Evolutionary conservation across 78 protist genomes (phyloP).

Genomic region (Creolimax fragrantissima): DNA sequence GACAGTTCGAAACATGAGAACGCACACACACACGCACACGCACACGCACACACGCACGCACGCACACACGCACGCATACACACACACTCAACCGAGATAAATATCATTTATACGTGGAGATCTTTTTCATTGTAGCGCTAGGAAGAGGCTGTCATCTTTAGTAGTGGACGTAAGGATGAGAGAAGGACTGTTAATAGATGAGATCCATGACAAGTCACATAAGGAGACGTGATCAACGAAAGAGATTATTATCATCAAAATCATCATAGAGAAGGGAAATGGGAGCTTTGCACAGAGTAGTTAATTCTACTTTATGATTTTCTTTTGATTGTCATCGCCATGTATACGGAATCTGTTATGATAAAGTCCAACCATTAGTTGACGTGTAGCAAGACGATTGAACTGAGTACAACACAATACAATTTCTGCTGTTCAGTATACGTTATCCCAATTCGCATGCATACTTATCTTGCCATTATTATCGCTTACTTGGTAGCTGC

Average conservation of each 20-base stretch:
- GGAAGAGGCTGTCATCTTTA: neutral
- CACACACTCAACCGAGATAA: neutral
- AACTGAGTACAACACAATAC: too few relatives aligned
- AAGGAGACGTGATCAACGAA: neutral
- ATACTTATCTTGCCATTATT: neutral
- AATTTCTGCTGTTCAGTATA: neutral
- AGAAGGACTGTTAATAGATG: neutral
- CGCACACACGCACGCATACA: neutral
- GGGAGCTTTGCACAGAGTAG: too few relatives aligned
- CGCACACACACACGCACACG: too few relatives aligned
- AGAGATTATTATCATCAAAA: neutral
- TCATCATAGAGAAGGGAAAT: too few relatives aligned
- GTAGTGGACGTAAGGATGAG: neutral
- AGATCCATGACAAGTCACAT: neutral
- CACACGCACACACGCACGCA: neutral
- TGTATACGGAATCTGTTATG: too few relatives aligned
- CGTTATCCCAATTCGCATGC: neutral
- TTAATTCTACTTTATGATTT: too few relatives aligned
- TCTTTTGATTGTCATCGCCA: too few relatives aligned
- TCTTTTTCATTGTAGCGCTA: neutral
- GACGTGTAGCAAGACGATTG: too few relatives aligned
- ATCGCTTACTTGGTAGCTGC: neutral
- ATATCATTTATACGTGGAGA: neutral
- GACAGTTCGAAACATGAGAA: too few relatives aligned
- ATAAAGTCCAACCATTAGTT: too few relatives aligned